Base-by-base conservation (phyloP, 2,329 filamentous ascomycete genomes). In the Penicillium sp. region DNA sequence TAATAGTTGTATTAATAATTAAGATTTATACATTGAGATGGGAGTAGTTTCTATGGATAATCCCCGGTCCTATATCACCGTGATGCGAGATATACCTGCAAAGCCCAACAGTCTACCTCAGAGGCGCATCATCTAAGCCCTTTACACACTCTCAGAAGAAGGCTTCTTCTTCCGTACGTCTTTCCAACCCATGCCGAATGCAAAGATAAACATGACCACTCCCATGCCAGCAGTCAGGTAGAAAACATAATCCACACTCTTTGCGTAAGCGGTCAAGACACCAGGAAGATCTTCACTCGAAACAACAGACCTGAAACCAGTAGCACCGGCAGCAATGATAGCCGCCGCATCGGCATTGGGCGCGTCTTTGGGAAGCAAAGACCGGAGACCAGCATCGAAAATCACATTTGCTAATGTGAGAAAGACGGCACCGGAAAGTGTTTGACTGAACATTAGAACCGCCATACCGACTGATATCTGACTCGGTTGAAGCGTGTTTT, bases 381-480 rank as follows among this genome's bases (percentile, higher is more conserved):
- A 61, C n/a, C 75, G 58, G 1, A 82, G 65, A 1, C 68, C 68
- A 47, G 77, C 76, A 5, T 72, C 69, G 65, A 83, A 81, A 16
- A 85, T 75, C 53, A 77, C 79, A 59, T 85, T 77, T 1, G 73
- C 82, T 24, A 83, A 75, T 3, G 77, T 78, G 27, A 86, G 76
- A 58, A 84, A 84, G 1, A 85, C 50, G 0, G 75, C 70, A 2
- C 75, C 76, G n/a, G 73, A 72, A n/a, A 79, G 71, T 2, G 71
- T 77, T 47, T 78, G 74, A 43, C 57, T 57, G 62, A 77, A 79
- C 53, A 75, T 73, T 16, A 77, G 68, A 43, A 77, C 63, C 3
- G 75, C 70, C 59, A 77, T 78, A 2, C 71, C 76, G 4, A 71
- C 68, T 2, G 77, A 74, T n/a, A 79, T 56, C 41, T 77, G 68